A percentile compares a stretch with the other conserved stretches of the same genome.
These are phyloP conservation scores for Cryphonectria carpinicola DNA, from an alignment of 2,329 filamentous ascomycete genomes.

Conservation along the genomic window DNA sequence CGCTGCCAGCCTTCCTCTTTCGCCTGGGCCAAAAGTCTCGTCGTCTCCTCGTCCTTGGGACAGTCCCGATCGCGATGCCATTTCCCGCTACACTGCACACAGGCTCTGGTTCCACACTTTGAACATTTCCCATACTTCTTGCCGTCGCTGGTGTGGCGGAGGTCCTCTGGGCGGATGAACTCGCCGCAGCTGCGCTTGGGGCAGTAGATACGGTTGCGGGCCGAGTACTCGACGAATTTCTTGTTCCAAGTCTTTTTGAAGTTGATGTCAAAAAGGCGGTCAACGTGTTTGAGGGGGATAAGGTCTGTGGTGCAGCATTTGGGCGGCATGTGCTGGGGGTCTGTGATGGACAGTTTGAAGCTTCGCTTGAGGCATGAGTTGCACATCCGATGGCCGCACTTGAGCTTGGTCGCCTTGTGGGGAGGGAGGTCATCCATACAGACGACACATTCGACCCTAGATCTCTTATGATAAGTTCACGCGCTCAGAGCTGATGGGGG, in stretches of 20 bases:
- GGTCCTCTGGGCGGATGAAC: slow-evolving; percentile 76
- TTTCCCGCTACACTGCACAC: slow-evolving; percentile 71
- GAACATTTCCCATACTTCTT: slow-evolving; percentile 72
- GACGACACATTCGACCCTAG: slow-evolving; percentile 71
- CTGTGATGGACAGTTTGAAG: slow-evolving; percentile 76
- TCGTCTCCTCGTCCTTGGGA: slow-evolving; percentile 70
- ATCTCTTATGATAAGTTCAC: slow-evolving; percentile 26
- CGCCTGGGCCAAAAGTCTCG: slow-evolving; percentile 65
- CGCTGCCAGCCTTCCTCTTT: slow-evolving; percentile 73
- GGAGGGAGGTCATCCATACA: slow-evolving; percentile 72
- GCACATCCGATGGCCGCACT: slow-evolving; percentile 84
- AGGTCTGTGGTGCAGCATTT: slow-evolving; percentile 75
- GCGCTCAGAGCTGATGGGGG: background rate
- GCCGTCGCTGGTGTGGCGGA: slow-evolving; percentile 60
- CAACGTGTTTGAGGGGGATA: slow-evolving; percentile 77
- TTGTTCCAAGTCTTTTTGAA: slow-evolving; percentile 83
- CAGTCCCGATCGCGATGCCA: slow-evolving; percentile 75
- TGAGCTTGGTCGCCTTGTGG: slow-evolving; percentile 69
- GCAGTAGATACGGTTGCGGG: slow-evolving; percentile 77
- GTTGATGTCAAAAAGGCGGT: slow-evolving; percentile 70
- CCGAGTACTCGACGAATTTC: slow-evolving; percentile 77
- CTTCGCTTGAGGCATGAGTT: slow-evolving; percentile 72
- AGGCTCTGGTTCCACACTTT: slow-evolving; percentile 75
- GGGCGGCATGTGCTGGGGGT: slow-evolving; percentile 83
- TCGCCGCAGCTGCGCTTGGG: slow-evolving; percentile 73